These are phyloP conservation scores for Apiotrichum domesticum DNA, from an alignment of 1,284 basidiomycete species.

Conservation along the genomic window DNA sequence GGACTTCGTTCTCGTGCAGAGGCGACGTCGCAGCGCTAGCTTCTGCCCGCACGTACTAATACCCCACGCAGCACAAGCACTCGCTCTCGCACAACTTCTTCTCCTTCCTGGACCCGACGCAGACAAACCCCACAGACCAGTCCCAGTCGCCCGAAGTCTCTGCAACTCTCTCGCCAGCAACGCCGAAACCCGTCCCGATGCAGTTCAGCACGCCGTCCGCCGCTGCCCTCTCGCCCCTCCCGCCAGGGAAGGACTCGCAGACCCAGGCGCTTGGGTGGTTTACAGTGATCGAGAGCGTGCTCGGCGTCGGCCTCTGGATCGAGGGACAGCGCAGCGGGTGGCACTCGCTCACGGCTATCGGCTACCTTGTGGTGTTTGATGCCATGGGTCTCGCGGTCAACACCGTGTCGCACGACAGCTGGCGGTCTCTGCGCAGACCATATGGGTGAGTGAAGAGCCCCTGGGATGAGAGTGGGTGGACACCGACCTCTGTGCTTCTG, in stretches of 20 bases:
- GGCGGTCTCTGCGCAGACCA: constrained; percentile 49
- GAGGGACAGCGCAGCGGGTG: constrained; percentile 85
- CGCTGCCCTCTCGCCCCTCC: constrained; percentile 19
- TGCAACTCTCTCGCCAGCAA: neutral
- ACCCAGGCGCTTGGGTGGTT: constrained; percentile 47
- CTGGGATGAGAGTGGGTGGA: no score
- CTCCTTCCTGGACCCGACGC: constrained; percentile 66
- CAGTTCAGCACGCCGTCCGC: constrained; percentile 20
- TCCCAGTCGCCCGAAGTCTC: constrained; percentile 19
- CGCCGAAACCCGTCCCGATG: constrained; percentile 21
- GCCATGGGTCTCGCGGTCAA: constrained; percentile 66
- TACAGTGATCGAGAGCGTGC: constrained; percentile 47
- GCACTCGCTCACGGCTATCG: constrained; percentile 78
- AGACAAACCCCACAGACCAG: constrained; percentile 31
- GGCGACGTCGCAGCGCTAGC: no score
- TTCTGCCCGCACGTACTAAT: no score
- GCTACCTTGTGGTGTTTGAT: constrained; percentile 95
- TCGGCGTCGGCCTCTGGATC: constrained; percentile 69
- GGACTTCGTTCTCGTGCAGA: no score
- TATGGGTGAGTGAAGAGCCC: constrained; percentile 59
- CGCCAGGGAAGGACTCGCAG: constrained; percentile 37
- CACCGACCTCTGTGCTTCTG: no score
- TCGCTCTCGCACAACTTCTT: constrained; percentile 92
- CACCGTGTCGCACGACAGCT: constrained; percentile 50
- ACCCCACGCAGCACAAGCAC: constrained; percentile 62